phyloP scores from a whole-genome alignment of 169 alveolate species.

The Plasmodium berghei region DNA sequence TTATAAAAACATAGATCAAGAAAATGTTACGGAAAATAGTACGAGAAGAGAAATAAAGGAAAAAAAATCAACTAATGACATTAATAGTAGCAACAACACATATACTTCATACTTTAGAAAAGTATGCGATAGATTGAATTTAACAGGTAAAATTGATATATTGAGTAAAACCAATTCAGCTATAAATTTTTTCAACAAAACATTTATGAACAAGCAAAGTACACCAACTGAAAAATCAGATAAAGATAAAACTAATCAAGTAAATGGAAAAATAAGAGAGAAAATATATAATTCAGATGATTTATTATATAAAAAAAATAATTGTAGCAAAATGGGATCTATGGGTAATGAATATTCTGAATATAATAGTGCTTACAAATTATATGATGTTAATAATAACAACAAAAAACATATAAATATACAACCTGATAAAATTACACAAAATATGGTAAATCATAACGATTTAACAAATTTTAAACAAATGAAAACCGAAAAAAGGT shows the following conservation, averaged over 20 bases:
- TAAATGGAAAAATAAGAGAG: neutral
- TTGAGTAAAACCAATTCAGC: slow-evolving; percentile 4
- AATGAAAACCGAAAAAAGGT: neutral
- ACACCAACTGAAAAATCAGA: neutral
- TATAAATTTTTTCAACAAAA: slow-evolving; percentile 17
- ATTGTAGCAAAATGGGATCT: slow-evolving; percentile 9
- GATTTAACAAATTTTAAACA: neutral
- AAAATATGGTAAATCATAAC: too few species aligned
- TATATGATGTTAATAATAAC: neutral
- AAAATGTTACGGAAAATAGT: neutral
- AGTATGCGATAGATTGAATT: slow-evolving; percentile 13
- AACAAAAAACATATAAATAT: too few species aligned
- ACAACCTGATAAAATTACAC: too few species aligned
- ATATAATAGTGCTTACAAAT: too few species aligned
- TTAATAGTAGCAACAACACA: too few species aligned
- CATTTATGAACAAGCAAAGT: neutral
- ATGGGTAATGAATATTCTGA: neutral
- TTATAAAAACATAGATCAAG: too few species aligned
- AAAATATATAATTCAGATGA: slow-evolving; percentile 68
- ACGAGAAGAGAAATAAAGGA: neutral
- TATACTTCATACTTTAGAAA: neutral
- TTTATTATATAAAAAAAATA: slow-evolving; percentile 15
- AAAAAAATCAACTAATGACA: too few species aligned
- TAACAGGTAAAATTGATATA: slow-evolving; percentile 3
- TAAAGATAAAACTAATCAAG: neutral